Evolutionary conservation across 1,139 yeast genomes (phyloP).

Genomic region (Yamadazyma pseudoaaseri): DNA sequence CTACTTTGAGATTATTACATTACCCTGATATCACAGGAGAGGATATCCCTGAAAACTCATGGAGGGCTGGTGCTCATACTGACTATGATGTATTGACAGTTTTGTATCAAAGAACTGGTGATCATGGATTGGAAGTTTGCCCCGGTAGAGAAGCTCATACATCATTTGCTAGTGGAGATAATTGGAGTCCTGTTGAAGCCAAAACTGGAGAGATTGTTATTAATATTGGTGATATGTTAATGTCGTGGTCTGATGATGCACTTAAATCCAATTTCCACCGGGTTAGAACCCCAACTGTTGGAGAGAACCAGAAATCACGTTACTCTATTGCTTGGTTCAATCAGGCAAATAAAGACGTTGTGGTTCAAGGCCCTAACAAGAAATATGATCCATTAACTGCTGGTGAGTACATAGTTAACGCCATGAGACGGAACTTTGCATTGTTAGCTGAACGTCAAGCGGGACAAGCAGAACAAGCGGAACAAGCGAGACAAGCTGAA

Average conservation of each 20-base stretch:
- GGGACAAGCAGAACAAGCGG: too few species aligned
- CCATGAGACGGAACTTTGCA: slow-evolving; percentile 24
- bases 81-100: slow-evolving; percentile 28
- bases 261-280: slow-evolving; percentile 28
- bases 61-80: slow-evolving; percentile 33
- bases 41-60: slow-evolving; percentile 14
- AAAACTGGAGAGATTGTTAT: slow-evolving; percentile 29
- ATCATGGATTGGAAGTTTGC: slow-evolving; percentile 28
- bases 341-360: slow-evolving; percentile 28
- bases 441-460: slow-evolving; percentile 5
- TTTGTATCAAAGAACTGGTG: slow-evolving; percentile 27
- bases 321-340: slow-evolving; percentile 27
- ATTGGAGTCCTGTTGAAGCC: slow-evolving; percentile 27
- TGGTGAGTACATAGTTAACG: slow-evolving; percentile 22
- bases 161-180: slow-evolving; percentile 25
- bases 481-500: too few species aligned
- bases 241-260: slow-evolving; percentile 30
- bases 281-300: slow-evolving; percentile 21
- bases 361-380: slow-evolving; percentile 24
- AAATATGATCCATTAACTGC: slow-evolving; percentile 26
- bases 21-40: slow-evolving; percentile 22
- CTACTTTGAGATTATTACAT: slow-evolving; percentile 26
- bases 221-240: slow-evolving; percentile 30
- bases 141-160: slow-evolving; percentile 29
- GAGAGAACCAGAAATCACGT: slow-evolving; percentile 21